Percentiles rank a stretch among this genome's conserved stretches.
Conservation (phyloP, 1,284 basidiomycete genomes). For the Papiliotrema flavescens region DNA sequence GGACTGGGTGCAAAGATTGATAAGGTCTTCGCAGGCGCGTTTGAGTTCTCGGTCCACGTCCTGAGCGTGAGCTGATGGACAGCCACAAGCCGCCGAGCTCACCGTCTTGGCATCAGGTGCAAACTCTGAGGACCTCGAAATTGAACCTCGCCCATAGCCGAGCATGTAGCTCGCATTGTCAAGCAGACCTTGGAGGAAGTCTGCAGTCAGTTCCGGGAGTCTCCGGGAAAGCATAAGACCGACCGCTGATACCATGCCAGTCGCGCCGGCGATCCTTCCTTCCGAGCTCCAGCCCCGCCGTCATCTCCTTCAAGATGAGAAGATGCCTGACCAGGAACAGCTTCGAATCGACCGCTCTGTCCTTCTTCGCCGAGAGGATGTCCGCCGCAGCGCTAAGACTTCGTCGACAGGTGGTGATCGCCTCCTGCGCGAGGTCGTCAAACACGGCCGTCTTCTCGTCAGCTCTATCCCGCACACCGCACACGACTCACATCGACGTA, state of each 20-base stretch:
- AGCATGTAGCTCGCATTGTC: slow-evolving; percentile 65
- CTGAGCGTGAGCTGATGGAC: slow-evolving; percentile 45
- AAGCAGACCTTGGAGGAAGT: slow-evolving; percentile 68
- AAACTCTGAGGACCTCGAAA: slow-evolving; percentile 20
- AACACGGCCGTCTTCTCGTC: slow-evolving; percentile 73
- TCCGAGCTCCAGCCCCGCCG: slow-evolving; percentile 66
- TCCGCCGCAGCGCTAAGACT: slow-evolving; percentile 70
- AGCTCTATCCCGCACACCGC: neutral
- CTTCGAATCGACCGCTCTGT: slow-evolving; percentile 61
- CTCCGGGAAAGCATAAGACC: slow-evolving; percentile 4
- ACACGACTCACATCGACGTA: slow-evolving; percentile 71
- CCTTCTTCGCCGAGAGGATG: slow-evolving; percentile 57
- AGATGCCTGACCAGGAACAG: slow-evolving; percentile 85
- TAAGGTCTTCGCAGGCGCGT: slow-evolving; percentile 74
- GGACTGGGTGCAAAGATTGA: slow-evolving; percentile 59
- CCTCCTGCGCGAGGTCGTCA: slow-evolving; percentile 88
- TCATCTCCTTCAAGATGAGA: slow-evolving; percentile 85
- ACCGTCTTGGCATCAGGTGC: slow-evolving; percentile 56
- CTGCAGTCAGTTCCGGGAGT: slow-evolving; percentile 46
- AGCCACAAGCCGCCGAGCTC: neutral
- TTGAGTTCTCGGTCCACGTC: slow-evolving; percentile 80
- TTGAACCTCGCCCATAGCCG: slow-evolving; percentile 46
- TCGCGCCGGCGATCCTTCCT: slow-evolving; percentile 46
- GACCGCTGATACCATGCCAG: slow-evolving; percentile 50
- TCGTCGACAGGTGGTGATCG: slow-evolving; percentile 71